phyloP scores from a whole-genome alignment of 1,284 basidiomycete genomes.

The Rhodotorula mucilaginosa region DNA sequence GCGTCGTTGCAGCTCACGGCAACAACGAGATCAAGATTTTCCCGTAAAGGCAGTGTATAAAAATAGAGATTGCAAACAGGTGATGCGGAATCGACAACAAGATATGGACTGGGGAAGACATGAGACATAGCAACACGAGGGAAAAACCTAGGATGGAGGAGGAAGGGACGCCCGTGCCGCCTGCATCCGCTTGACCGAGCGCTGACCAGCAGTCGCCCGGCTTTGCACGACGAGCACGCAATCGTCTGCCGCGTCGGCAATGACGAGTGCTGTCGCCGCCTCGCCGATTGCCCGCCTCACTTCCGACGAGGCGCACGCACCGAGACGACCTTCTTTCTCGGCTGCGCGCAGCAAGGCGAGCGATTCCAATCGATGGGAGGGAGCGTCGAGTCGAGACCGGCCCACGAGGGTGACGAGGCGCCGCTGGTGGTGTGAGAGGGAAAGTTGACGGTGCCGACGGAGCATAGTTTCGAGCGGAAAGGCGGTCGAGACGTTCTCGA shows the following conservation, averaged over 20 bases:
- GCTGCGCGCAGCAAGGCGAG: conserved; percentile 6
- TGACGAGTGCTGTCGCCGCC: conserved; percentile 1
- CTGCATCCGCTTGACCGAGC: conserved; percentile 10
- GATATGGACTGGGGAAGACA: neutral
- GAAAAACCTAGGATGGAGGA: neutral
- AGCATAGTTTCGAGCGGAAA: conserved; percentile 58
- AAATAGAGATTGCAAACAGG: neutral
- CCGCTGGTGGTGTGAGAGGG: conserved; percentile 34
- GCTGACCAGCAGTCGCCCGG: conserved; percentile 10
- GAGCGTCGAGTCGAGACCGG: conserved; percentile 64
- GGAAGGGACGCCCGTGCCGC: neutral
- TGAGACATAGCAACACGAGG: neutral
- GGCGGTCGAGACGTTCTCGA: conserved; percentile 17
- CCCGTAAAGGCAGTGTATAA: neutral
- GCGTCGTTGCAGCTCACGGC: conserved; percentile 19
- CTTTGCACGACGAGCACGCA: conserved; percentile 16
- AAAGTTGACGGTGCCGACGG: conserved; percentile 58
- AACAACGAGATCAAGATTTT: conserved; percentile 6
- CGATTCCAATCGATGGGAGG: conserved; percentile 53
- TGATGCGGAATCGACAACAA: neutral
- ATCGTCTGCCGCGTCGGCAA: neutral
- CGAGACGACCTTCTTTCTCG: neutral
- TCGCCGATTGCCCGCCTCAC: conserved; percentile 14
- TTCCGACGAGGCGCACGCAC: conserved; percentile 1
- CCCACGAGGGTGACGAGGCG: conserved; percentile 64